Conservation (phyloP, 805 yeast genomes). For the Ogataea thermomethanolica region DNA sequence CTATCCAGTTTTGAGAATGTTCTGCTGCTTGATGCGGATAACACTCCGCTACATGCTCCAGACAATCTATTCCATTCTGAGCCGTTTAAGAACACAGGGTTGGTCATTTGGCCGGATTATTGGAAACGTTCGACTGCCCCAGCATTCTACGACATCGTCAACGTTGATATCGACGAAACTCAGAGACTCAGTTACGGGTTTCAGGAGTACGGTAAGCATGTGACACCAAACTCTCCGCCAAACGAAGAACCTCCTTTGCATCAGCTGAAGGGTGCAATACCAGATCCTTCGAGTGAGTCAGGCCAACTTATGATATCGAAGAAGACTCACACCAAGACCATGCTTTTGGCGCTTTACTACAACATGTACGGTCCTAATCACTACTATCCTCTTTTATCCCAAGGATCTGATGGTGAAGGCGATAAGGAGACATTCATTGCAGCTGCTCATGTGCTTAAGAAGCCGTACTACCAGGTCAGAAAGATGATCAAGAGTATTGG, state of each 20-base stretch:
- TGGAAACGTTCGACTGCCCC: slow-evolving; percentile 55
- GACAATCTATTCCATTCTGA: slow-evolving; percentile 53
- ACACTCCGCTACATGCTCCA: slow-evolving; percentile 61
- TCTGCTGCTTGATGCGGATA: slow-evolving; percentile 69
- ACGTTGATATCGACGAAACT: slow-evolving; percentile 38
- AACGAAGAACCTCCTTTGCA: slow-evolving; percentile 44
- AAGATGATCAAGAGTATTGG: slow-evolving; percentile 56
- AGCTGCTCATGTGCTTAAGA: slow-evolving; percentile 52
- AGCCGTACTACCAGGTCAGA: slow-evolving; percentile 59
- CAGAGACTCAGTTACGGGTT: slow-evolving; percentile 39
- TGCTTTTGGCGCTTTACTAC: slow-evolving; percentile 55
- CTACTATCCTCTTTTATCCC: slow-evolving; percentile 50
- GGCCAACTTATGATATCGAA: slow-evolving; percentile 62
- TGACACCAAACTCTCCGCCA: slow-evolving; percentile 30
- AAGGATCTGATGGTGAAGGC: slow-evolving; percentile 49
- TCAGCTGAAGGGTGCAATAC: slow-evolving; percentile 57
- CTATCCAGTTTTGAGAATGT: slow-evolving; percentile 68
- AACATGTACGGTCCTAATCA: slow-evolving; percentile 57
- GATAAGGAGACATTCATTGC: slow-evolving; percentile 64
- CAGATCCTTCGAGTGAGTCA: slow-evolving; percentile 62
- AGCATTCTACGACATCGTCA: slow-evolving; percentile 46
- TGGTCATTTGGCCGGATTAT: slow-evolving; percentile 45
- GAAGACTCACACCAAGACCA: slow-evolving; percentile 48
- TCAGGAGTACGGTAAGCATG: slow-evolving; percentile 33
- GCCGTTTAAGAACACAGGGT: slow-evolving; percentile 51